Evolutionary conservation across 2,329 filamentous ascomycete species (phyloP).

Genomic region (Diaporthe capsici): DNA sequence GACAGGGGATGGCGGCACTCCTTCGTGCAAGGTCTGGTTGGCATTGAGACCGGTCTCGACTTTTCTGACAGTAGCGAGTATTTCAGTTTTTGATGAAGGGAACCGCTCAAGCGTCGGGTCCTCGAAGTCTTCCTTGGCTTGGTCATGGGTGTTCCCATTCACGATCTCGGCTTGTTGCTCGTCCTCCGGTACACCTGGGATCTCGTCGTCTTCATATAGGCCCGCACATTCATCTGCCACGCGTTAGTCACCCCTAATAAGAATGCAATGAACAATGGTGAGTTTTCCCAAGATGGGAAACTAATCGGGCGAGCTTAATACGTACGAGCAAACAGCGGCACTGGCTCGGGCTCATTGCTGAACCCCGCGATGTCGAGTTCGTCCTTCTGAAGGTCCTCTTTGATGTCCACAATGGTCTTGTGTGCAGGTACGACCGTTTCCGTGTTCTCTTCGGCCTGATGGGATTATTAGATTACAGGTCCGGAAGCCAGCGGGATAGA

Average conservation of each 20-base stretch:
- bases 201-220: conserved; percentile 54
- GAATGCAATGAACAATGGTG: neutral
- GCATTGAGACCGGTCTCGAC: conserved; percentile 61
- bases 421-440: neutral
- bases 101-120: conserved; percentile 65
- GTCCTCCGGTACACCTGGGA: conserved; percentile 46
- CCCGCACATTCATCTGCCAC: conserved; percentile 58
- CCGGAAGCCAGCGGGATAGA: neutral
- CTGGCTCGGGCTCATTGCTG: conserved; percentile 34
- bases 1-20: conserved; percentile 54
- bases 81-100: conserved; percentile 60
- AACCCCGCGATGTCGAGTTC: conserved; percentile 35
- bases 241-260: conserved; percentile 41
- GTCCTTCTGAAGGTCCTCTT: conserved; percentile 33
- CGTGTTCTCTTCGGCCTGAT: conserved; percentile 4
- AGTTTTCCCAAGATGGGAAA: neutral
- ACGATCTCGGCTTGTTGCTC: conserved; percentile 44
- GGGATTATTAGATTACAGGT: neutral
- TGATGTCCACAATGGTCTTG: conserved; percentile 30
- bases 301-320: neutral
- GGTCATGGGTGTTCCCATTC: conserved; percentile 38
- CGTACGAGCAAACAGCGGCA: conserved; percentile 36
- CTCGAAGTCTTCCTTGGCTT: conserved; percentile 55
- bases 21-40: conserved; percentile 55
- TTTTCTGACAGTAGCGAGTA: conserved; percentile 61